These are phyloP conservation scores for Pedinophyceae sp. DNA, from an alignment of 139 green algal species.

Conservation along the genomic window DNA sequence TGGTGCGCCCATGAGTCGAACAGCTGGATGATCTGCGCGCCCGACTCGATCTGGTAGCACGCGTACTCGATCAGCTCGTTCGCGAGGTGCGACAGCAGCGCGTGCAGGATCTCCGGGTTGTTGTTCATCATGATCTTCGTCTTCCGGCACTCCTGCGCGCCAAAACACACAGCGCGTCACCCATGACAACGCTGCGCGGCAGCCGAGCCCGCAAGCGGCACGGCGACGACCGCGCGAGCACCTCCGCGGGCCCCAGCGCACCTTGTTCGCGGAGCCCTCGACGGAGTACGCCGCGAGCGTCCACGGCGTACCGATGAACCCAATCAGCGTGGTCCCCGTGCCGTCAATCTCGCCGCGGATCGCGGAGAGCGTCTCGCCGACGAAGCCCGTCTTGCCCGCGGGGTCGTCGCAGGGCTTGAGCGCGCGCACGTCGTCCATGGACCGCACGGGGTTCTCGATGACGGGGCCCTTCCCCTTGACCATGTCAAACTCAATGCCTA, in stretches of 20 bases:
- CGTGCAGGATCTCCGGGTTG: slow-evolving; percentile 70
- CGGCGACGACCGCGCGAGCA: slow-evolving; percentile 13
- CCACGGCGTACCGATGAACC: slow-evolving; percentile 90
- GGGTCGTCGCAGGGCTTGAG: slow-evolving; percentile 64
- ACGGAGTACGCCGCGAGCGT: slow-evolving; percentile 92
- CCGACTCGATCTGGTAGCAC: slow-evolving; percentile 84
- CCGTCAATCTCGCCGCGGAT: slow-evolving; percentile 52
- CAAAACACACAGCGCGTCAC: too few relatives aligned
- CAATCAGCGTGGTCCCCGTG: slow-evolving; percentile 51
- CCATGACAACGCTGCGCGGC: too few relatives aligned
- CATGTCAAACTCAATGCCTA: slow-evolving; percentile 97
- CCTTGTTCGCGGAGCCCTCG: slow-evolving; percentile 51
- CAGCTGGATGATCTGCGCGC: slow-evolving; percentile 83
- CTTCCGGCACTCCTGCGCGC: too few relatives aligned
- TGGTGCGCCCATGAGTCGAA: slow-evolving; percentile 98
- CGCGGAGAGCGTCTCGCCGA: slow-evolving; percentile 60
- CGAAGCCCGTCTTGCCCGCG: slow-evolving; percentile 54
- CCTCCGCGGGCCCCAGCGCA: too few relatives aligned
- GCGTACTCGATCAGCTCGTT: slow-evolving; percentile 68
- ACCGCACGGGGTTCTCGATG: slow-evolving; percentile 41
- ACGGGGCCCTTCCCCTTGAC: slow-evolving; percentile 84
- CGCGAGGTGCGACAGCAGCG: slow-evolving; percentile 71
- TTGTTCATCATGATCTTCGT: slow-evolving; percentile 64
- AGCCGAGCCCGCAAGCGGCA: background rate
- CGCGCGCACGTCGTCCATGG: slow-evolving; percentile 37